Conservation (phyloP, 805 yeast genomes). For the Scheffersomyces amazonensis region DNA sequence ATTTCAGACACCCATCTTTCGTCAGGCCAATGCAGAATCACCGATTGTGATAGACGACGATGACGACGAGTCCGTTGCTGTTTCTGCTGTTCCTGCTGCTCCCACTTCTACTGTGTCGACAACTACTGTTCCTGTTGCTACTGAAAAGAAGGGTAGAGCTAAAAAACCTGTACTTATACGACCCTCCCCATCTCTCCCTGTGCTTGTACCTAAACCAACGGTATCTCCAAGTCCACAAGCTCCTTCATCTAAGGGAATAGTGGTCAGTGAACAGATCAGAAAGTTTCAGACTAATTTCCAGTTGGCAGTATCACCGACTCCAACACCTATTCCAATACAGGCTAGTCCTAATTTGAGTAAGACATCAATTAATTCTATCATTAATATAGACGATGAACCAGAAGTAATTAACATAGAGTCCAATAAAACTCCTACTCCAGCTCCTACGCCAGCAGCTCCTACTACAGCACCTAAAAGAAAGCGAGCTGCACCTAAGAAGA, state of each 20-base stretch:
- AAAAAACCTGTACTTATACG: slow-evolving; percentile 5
- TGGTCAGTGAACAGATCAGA: slow-evolving; percentile 22
- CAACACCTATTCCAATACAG: slow-evolving; percentile 1
- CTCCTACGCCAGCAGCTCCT: slow-evolving; percentile 7
- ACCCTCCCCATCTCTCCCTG: slow-evolving; percentile 12
- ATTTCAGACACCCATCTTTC: slow-evolving; percentile 27
- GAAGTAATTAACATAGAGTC: slow-evolving; percentile 3
- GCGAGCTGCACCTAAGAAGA: slow-evolving; percentile 11
- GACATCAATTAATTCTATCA: slow-evolving; percentile 39
- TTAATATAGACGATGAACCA: slow-evolving; percentile 33
- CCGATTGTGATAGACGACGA: slow-evolving; percentile 5
- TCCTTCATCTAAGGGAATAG: not conserved
- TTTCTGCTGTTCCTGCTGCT: not conserved
- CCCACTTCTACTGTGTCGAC: not conserved
- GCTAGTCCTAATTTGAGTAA: slow-evolving; percentile 17
- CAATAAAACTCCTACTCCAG: slow-evolving; percentile 3
- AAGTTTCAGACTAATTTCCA: slow-evolving; percentile 31
- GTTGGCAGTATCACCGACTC: slow-evolving; percentile 6
- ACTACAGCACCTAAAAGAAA: slow-evolving; percentile 11
- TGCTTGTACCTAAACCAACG: slow-evolving; percentile 15
- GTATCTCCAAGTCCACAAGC: slow-evolving; percentile 5
- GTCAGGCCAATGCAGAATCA: not conserved
- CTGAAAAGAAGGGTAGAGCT: slow-evolving; percentile 1
- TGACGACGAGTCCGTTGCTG: too few species aligned
- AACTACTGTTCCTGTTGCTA: not conserved